Percentiles rank a stretch among this genome's conserved stretches.
Conservation (phyloP, 345 rosid species). For the Citrus australasica region DNA sequence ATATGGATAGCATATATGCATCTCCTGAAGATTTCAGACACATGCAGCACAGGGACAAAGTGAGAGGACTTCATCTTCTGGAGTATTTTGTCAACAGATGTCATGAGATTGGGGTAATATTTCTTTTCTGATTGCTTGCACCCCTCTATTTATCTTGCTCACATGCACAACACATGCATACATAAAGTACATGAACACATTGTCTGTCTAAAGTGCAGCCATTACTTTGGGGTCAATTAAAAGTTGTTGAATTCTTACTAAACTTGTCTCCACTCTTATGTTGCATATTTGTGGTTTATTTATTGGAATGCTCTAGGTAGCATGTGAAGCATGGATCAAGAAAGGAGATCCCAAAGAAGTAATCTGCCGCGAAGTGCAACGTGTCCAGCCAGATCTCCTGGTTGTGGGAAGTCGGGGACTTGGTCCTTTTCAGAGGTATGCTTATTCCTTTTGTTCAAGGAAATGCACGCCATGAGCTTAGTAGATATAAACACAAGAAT, state of each 20-base stretch:
- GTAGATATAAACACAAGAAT: background rate
- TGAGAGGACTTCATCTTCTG: conserved; percentile 76
- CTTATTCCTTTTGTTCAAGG: background rate
- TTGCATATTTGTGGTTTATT: background rate
- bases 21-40: conserved; percentile 81
- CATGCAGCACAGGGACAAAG: conserved; percentile 52
- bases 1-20: conserved; percentile 79
- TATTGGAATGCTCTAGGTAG: conserved; percentile 45
- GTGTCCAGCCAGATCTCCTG: conserved; percentile 77
- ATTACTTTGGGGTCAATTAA: background rate
- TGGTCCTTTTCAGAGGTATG: conserved; percentile 90
- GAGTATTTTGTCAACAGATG: conserved; percentile 82
- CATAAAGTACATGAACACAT: background rate
- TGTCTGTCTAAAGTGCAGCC: background rate
- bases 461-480: background rate
- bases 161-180: background rate
- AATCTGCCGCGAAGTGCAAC: conserved; percentile 82
- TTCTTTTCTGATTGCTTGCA: background rate
- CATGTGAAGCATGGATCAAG: conserved; percentile 89
- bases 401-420: conserved; percentile 94
- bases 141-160: background rate
- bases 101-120: conserved; percentile 74
- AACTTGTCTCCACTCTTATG: background rate
- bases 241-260: background rate
- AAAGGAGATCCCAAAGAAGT: conserved; percentile 85